Evolutionary conservation across 208 protist genomes (phyloP).

Genomic region (Leptomonas pyrrhocoris): DNA sequence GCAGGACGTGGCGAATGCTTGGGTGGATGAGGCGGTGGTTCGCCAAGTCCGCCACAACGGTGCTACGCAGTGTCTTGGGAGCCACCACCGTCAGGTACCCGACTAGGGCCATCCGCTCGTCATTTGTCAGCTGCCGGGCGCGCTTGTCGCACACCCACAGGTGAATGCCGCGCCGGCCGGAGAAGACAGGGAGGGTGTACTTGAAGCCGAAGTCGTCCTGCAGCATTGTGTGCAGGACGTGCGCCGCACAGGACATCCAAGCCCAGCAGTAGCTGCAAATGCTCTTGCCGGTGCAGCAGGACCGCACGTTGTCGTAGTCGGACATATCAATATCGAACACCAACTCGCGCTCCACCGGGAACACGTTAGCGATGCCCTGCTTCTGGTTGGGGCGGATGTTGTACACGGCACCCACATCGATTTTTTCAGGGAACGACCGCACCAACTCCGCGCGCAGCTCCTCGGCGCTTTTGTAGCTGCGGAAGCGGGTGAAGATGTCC

Average conservation of each 20-base stretch:
- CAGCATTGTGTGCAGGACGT: slow-evolving; percentile 88
- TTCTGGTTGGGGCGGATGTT: slow-evolving; percentile 87
- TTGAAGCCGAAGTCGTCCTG: slow-evolving; percentile 97
- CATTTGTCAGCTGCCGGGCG: slow-evolving; percentile 89
- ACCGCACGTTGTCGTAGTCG: slow-evolving; percentile 99
- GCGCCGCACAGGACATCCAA: slow-evolving; percentile 95
- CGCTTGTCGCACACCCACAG: slow-evolving; percentile 98
- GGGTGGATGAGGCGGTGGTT: slow-evolving; percentile 84
- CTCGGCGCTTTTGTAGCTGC: slow-evolving; percentile 72
- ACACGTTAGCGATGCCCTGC: slow-evolving; percentile 69
- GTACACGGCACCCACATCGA: slow-evolving; percentile 91
- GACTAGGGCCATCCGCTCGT: slow-evolving; percentile 90
- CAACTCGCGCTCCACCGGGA: slow-evolving; percentile 94
- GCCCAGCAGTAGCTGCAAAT: slow-evolving; percentile 98
- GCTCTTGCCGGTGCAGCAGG: slow-evolving; percentile 94
- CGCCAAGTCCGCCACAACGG: slow-evolving; percentile 65
- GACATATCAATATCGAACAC: slow-evolving; percentile 99
- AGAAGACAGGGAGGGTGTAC: slow-evolving; percentile 98
- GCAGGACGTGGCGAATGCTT: slow-evolving; percentile 65
- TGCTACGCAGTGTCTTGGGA: slow-evolving; percentile 61
- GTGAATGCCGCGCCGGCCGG: slow-evolving; percentile 98
- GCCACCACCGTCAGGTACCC: slow-evolving; percentile 91
- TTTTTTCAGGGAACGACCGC: slow-evolving; percentile 85
- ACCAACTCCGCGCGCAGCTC: slow-evolving; percentile 81
- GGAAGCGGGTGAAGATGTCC: slow-evolving; percentile 88